phyloP scores from a whole-genome alignment of 2,329 filamentous ascomycete genomes.

The Neofusicoccum ribis region DNA sequence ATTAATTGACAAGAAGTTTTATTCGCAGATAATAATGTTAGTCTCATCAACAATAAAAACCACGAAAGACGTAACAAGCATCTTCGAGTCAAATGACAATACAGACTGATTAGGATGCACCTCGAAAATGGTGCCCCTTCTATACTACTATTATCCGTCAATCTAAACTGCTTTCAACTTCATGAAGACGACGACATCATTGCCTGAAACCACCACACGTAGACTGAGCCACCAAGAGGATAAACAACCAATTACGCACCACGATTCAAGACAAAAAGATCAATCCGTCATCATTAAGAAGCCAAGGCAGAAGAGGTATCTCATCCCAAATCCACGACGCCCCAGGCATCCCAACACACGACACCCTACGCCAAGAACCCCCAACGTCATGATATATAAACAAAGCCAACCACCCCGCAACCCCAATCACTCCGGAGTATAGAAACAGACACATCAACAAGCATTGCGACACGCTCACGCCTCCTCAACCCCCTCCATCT shows the following conservation, averaged over 20 bases:
- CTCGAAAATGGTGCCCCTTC: no score
- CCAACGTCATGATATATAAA: neutral
- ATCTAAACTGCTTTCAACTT: no score
- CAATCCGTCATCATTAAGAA: constrained; percentile 1
- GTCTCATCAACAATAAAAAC: no score
- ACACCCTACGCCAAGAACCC: neutral
- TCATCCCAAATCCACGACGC: constrained; percentile 6
- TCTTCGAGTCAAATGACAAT: no score
- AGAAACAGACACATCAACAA: neutral
- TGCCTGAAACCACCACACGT: no score
- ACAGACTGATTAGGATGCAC: no score
- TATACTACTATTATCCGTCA: no score
- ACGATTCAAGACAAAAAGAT: no score
- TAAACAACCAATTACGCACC: neutral
- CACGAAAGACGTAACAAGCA: no score
- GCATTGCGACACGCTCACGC: neutral
- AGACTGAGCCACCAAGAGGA: neutral
- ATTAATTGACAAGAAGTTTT: no score
- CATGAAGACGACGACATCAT: no score
- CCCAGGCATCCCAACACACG: neutral
- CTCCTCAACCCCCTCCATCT: constrained; percentile 25
- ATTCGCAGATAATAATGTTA: no score
- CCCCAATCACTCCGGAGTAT: neutral
- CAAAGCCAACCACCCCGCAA: neutral
- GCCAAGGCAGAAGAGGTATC: constrained; percentile 15